These are phyloP conservation scores for Candida michaelii DNA, from an alignment of 805 yeast species.

Conservation along the genomic window DNA sequence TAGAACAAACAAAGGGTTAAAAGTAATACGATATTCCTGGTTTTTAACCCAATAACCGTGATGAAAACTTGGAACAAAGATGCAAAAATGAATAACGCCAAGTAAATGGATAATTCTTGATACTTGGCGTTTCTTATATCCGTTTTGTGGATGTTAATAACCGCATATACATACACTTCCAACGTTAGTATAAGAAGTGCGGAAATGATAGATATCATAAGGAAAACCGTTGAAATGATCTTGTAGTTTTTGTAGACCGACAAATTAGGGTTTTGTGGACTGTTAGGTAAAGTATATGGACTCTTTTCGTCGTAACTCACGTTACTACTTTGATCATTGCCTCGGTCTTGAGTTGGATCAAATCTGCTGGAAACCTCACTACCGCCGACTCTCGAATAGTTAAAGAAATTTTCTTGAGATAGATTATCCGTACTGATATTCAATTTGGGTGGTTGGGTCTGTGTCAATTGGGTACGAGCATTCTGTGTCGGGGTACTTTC, in stretches of 20 bases:
- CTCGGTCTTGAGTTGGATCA: not conserved
- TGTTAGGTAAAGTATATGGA: no score
- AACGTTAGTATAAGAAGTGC: slow-evolving; percentile 35
- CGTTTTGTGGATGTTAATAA: slow-evolving; percentile 32
- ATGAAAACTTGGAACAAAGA: slow-evolving; percentile 41
- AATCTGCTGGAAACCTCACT: not conserved
- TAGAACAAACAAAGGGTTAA: slow-evolving; percentile 40
- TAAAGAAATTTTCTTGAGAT: not conserved
- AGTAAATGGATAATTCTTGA: slow-evolving; percentile 37
- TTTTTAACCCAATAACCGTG: slow-evolving; percentile 36
- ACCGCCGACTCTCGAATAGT: not conserved
- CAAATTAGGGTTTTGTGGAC: slow-evolving; percentile 11
- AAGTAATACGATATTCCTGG: slow-evolving; percentile 41
- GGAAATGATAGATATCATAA: slow-evolving; percentile 30
- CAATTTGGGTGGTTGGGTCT: not conserved
- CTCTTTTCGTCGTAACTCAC: no score
- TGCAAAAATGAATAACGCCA: slow-evolving; percentile 50
- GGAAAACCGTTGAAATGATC: slow-evolving; percentile 17
- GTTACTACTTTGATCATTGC: not conserved
- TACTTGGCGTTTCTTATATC: slow-evolving; percentile 20
- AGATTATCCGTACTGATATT: slow-evolving; percentile 1
- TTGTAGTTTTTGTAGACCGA: slow-evolving; percentile 6
- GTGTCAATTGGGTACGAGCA: no score
- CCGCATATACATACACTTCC: slow-evolving; percentile 41
- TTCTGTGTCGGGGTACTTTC: no score